A percentile compares a stretch with the other conserved stretches of the same genome.
Conservation (phyloP, 208 protist species). For the Crithidia thermophila region DNA sequence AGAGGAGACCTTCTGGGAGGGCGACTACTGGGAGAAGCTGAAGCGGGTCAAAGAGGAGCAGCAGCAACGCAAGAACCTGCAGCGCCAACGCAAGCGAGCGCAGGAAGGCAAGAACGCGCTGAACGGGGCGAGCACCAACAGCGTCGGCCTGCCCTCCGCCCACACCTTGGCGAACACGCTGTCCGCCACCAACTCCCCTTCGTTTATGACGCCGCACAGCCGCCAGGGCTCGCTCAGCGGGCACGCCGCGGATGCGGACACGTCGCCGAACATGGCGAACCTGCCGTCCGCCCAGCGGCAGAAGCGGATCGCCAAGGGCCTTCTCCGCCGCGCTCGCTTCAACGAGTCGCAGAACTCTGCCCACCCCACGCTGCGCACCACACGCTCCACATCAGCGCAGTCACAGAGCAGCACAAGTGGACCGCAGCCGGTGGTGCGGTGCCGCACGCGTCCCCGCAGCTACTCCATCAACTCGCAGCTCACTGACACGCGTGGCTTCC, state of each 20-base stretch:
- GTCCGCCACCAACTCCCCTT: constrained; percentile 27
- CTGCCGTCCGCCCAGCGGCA: constrained; percentile 33
- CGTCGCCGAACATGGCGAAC: constrained; percentile 10
- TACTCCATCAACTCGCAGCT: constrained; percentile 30
- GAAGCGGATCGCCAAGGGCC: constrained; percentile 49
- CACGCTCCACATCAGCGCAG: constrained; percentile 18
- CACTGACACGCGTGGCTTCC: constrained; percentile 33
- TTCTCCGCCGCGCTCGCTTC: constrained; percentile 51
- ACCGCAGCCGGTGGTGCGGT: constrained; percentile 18
- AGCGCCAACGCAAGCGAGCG: neutral
- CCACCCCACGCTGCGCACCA: constrained; percentile 6
- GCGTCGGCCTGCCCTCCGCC: constrained; percentile 10
- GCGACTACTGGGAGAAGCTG: constrained; percentile 62
- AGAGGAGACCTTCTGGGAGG: constrained; percentile 71
- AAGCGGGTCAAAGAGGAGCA: constrained; percentile 22
- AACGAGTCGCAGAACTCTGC: constrained; percentile 40
- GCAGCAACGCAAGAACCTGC: constrained; percentile 24
- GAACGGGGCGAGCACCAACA: constrained; percentile 10
- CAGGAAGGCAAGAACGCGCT: constrained; percentile 11
- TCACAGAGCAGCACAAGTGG: constrained; percentile 25
- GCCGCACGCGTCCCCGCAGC: constrained; percentile 23
- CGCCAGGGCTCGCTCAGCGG: constrained; percentile 29
- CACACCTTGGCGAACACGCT: constrained; percentile 4
- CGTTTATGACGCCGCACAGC: constrained; percentile 32
- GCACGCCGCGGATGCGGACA: constrained; percentile 8